Conservation (phyloP, 2,329 filamentous ascomycete species). For the Neofusicoccum sp. region DNA sequence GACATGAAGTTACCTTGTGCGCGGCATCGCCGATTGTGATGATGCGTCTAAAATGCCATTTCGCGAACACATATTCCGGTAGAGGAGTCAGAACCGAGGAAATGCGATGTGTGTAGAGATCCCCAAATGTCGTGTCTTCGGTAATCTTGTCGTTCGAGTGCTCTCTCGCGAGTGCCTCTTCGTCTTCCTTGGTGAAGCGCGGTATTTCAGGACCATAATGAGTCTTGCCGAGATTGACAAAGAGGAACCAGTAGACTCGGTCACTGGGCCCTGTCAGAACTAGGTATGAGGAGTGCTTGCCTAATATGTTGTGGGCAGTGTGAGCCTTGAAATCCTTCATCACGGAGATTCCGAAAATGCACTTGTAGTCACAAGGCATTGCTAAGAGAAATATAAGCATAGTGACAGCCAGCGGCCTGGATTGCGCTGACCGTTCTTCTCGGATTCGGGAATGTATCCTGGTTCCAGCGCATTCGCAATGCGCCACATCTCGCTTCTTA, state of each 20-base stretch:
- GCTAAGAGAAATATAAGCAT: background rate
- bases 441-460: background rate
- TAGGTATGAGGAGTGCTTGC: constrained; percentile 22
- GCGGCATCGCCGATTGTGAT: constrained; percentile 44
- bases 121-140: constrained; percentile 31
- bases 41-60: constrained; percentile 41
- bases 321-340: background rate
- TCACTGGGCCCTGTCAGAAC: constrained; percentile 22
- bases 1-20: constrained; percentile 39
- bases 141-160: constrained; percentile 29
- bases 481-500: constrained; percentile 10
- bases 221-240: constrained; percentile 26
- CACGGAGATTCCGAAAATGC: constrained; percentile 16
- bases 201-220: constrained; percentile 25
- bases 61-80: constrained; percentile 40
- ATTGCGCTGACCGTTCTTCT: background rate
- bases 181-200: constrained; percentile 34
- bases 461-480: constrained; percentile 18
- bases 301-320: constrained; percentile 15
- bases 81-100: constrained; percentile 28
- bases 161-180: constrained; percentile 27
- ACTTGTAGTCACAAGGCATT: background rate
- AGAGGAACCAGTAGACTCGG: constrained; percentile 27
- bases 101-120: constrained; percentile 32
- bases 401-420: background rate